Evolutionary conservation across 345 rosid genomes (phyloP), one percentile per base, ranked within the genome.

Genomic region (Ceriops tagal): DNA sequence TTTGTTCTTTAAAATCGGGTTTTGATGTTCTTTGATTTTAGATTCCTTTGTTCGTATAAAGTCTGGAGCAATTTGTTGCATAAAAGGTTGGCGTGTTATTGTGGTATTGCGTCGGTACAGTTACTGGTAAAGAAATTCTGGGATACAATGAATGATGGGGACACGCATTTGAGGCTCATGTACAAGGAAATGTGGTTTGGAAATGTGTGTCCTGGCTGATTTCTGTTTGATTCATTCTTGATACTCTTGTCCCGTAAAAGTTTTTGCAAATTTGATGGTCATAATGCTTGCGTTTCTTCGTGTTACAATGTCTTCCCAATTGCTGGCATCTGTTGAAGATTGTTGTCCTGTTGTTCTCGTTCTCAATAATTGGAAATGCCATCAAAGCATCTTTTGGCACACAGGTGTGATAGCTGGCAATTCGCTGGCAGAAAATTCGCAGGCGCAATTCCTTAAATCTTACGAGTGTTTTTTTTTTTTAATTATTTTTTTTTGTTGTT

Each of bases 261-360:
- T 53, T 65, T 65, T 57, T 64, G 71, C 60, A 75, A 65, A 75
- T 75, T 53, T 69, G 27, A 58, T 69, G 62, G 69, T 69, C 26
- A 43, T 43, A 11, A 13, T 43, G 13, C 15, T 43, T 43, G 30
- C 49, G 49, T 43, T 43, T 16, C 18, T 13, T 43, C 49, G 49
- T 13, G 31, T 24, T 61, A 5, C 69, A 51, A 34, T 21, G 13
- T 7, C 31, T 22, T 11, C 22, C 1, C 4, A 10, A 39, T 9
- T 1, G 18, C 49, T 66, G 8, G 28, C 20, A 66, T 53, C 4
- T 53, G 15, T 32, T 22, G 18, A 3, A 24, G 46, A n/a, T 53
- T 26, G 5, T 26, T 47, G 27, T 18, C 20, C 6, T 51, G 1
- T 46, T 28, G 26, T 27, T 47, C 34, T 8, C 19, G 5, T 43